phyloP scores from a whole-genome alignment of 306 rosid species.

The Cicer arietinum region DNA sequence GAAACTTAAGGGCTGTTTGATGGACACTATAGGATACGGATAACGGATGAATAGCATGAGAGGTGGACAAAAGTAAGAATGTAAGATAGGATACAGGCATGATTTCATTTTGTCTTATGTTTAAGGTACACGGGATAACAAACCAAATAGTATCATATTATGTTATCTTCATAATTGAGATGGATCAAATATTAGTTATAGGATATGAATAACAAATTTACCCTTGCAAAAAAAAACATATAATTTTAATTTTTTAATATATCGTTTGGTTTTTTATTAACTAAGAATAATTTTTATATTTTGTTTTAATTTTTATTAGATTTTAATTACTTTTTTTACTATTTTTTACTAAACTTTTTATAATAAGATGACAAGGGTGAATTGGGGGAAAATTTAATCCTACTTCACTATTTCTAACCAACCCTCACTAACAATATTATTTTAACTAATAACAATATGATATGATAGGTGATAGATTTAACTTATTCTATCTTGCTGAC shows the following conservation, averaged over 20 bases:
- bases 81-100: constrained; percentile 1
- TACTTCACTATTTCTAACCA: neutral
- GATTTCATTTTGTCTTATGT: neutral
- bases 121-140: neutral
- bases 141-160: neutral
- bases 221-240: no score
- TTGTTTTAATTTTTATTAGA: neutral
- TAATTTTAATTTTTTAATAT: neutral
- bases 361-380: neutral
- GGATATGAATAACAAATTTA: neutral
- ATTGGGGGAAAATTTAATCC: constrained; percentile 5
- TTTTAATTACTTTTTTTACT: neutral
- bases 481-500: neutral
- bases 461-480: neutral
- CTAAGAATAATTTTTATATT: neutral
- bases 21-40: neutral
- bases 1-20: constrained; percentile 4
- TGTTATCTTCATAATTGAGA: constrained; percentile 1
- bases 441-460: neutral
- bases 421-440: neutral
- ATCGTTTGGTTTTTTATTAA: neutral
- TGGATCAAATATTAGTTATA: neutral
- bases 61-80: neutral
- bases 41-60: neutral
- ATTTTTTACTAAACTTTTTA: neutral